phyloP scores from a whole-genome alignment of 2,329 filamentous ascomycete species.

The Tolypocladium inflatum region DNA sequence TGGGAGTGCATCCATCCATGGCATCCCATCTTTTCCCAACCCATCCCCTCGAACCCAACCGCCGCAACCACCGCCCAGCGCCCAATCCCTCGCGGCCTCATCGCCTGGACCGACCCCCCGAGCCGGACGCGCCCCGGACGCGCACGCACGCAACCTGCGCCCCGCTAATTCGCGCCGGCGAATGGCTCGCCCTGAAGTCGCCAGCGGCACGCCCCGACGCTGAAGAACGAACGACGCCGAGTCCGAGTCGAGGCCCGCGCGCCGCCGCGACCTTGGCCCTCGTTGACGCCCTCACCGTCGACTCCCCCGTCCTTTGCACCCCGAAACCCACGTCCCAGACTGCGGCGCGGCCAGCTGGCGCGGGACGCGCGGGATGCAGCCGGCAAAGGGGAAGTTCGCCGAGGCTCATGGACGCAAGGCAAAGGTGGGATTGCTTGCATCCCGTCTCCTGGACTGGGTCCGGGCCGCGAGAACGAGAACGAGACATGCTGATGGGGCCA shows the following conservation, averaged over 20 bases:
- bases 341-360: conserved; percentile 7
- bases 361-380: conserved; percentile 36
- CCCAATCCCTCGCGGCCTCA: background rate
- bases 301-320: background rate
- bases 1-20: background rate
- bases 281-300: background rate
- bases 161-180: background rate
- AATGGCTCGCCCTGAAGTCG: background rate
- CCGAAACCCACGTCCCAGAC: background rate
- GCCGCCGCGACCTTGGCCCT: background rate
- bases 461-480: background rate
- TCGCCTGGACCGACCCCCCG: background rate
- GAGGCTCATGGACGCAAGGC: conserved; percentile 52
- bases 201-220: background rate
- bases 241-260: background rate
- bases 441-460: background rate
- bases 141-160: background rate
- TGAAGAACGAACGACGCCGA: background rate
- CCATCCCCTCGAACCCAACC: background rate
- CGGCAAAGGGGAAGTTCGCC: conserved; percentile 41
- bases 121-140: too few species aligned
- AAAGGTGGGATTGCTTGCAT: conserved; percentile 33
- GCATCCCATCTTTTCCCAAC: background rate
- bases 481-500: background rate
- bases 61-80: background rate